phyloP scores from a whole-genome alignment of 2,329 filamentous ascomycete species.

The Fusarium agapanthi region DNA sequence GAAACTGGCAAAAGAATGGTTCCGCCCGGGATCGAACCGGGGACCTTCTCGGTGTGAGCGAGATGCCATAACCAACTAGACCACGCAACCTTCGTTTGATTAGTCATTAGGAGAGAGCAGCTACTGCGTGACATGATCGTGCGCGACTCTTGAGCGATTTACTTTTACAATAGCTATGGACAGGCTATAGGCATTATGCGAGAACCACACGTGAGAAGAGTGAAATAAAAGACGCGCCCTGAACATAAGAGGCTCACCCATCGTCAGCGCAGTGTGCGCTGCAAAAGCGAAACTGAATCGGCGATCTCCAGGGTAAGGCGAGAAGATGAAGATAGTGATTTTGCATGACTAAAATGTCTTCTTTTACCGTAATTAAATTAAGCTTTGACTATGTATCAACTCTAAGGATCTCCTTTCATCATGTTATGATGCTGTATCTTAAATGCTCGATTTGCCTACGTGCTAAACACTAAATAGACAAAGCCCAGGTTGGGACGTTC shows the following conservation, averaged over 20 bases:
- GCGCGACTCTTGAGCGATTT: fast-evolving
- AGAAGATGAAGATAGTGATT: no score
- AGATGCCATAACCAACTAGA: constrained; percentile 32
- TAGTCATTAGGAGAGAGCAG: fast-evolving
- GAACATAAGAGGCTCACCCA: no score
- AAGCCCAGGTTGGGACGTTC: not conserved
- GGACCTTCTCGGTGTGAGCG: constrained; percentile 30
- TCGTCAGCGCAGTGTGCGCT: not conserved
- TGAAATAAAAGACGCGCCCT: no score
- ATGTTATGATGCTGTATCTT: not conserved
- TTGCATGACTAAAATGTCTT: not conserved
- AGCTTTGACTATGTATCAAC: fast-evolving
- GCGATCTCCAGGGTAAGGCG: not conserved
- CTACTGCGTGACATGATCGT: not conserved
- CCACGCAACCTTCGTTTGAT: not conserved
- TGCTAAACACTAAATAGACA: fast-evolving
- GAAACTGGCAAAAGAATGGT: not conserved
- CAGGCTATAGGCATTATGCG: fast-evolving
- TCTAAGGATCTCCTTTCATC: not conserved
- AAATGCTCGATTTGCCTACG: fast-evolving
- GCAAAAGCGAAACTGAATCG: not conserved
- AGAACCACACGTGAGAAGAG: no score
- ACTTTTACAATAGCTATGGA: fast-evolving
- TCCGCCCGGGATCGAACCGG: constrained; percentile 27
- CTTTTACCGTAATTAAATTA: no score